Evolutionary conservation across 352 stramenopile species (phyloP).

Genomic region (Phytophthora sp.): DNA sequence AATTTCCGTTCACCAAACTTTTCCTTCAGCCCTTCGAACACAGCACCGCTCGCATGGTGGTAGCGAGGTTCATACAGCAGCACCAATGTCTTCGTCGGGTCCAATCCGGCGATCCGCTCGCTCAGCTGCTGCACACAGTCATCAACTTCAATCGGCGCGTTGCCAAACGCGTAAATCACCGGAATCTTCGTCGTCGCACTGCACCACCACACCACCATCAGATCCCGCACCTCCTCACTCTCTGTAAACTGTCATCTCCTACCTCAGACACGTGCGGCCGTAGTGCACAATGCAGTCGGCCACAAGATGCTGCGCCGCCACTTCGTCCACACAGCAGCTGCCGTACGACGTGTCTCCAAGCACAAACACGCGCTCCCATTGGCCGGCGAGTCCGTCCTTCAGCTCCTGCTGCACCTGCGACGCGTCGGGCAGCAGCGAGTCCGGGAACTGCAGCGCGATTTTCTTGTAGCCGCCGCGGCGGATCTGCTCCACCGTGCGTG

Average conservation of each 20-base stretch:
- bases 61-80: slow-evolving; percentile 93
- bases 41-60: slow-evolving; percentile 69
- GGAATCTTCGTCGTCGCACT: slow-evolving; percentile 82
- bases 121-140: slow-evolving; percentile 57
- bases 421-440: slow-evolving; percentile 92
- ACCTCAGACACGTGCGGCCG: slow-evolving; percentile 93
- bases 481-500: slow-evolving; percentile 68
- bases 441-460: slow-evolving; percentile 96
- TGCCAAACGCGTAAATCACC: slow-evolving; percentile 93
- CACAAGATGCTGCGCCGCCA: slow-evolving; percentile 93
- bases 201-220: slow-evolving; percentile 4
- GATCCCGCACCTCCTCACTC: not conserved
- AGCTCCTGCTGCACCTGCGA: slow-evolving; percentile 85
- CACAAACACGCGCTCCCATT: slow-evolving; percentile 90
- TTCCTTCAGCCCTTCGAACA: slow-evolving; percentile 55
- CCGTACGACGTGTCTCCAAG: slow-evolving; percentile 96
- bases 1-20: slow-evolving; percentile 48
- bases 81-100: slow-evolving; percentile 67
- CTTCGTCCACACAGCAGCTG: slow-evolving; percentile 96
- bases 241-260: not conserved
- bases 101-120: slow-evolving; percentile 28
- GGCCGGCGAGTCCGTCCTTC: slow-evolving; percentile 45
- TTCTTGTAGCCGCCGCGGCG: slow-evolving; percentile 57
- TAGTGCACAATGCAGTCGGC: slow-evolving; percentile 96
- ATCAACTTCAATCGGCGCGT: slow-evolving; percentile 66